Base-by-base conservation (phyloP, 192 early-diverging fungal species). In the Phycomyces blakesleeanus region DNA sequence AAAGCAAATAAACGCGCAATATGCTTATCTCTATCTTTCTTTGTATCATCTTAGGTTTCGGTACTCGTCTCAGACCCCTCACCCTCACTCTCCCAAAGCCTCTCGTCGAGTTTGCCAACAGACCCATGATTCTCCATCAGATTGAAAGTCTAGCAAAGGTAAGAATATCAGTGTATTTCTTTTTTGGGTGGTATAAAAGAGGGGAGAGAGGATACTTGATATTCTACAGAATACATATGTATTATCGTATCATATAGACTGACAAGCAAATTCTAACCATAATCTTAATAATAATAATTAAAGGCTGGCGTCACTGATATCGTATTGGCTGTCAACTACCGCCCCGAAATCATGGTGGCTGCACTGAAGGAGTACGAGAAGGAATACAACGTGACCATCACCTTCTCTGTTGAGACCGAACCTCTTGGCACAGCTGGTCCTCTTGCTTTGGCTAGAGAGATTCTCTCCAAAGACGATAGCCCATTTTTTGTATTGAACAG, bases 401-500 rank as follows among this genome's bases (percentile, higher is more conserved):
- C 91, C 26, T 98, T 99, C 75, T 96, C 93, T 1, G 90, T 99
- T 51, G 97, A 99, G 71, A 89, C 86, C 29, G 97, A 98, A 70
- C 97, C 97, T 26, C 83, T 99, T 16, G 97, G 95, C 49, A 99
- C 95, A 24, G 86, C 88, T 63, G 97, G 97, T 29, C 97, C 97
- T 4, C 80, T 99, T 42, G 97, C 97, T 38, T 85, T 99, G 52
- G 97, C 97, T 51, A 78, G 87, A 54, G 90, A 92, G 34, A 89
- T 98, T 55, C 89, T 99, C 26, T 81, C 79, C 74, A 93, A 92
- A 79, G 95, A 97, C 77, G 84, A 91, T 61, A 83, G 85, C 51
- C 94, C 93, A 18, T 99, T 99, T 85, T 99, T 99, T 83, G 97
- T 99, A 25, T 85, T 99, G 44, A 99, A 99, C 85, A 90, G 89